phyloP scores from a whole-genome alignment of 768 basidiomycete species.

The Leucogyrophana mollusca region DNA sequence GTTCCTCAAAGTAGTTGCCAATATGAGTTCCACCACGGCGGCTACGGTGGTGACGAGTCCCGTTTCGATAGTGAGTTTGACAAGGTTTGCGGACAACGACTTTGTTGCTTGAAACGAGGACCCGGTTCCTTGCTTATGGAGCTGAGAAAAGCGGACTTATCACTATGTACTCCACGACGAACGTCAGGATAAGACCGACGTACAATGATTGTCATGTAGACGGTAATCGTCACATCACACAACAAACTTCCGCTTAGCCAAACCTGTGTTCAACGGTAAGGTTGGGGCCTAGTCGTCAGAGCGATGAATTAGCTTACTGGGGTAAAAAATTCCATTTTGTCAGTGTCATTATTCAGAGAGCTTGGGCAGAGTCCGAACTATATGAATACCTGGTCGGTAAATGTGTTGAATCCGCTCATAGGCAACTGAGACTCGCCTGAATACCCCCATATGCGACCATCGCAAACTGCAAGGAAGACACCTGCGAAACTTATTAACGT shows the following conservation, averaged over 20 bases:
- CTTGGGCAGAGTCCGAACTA: no score
- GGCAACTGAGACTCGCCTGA: not conserved
- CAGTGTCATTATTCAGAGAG: no score
- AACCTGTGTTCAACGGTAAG: constrained; percentile 8
- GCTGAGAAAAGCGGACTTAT: not conserved
- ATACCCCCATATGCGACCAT: constrained; percentile 13
- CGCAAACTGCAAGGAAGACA: constrained; percentile 20
- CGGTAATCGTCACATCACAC: constrained; percentile 18
- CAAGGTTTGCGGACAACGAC: not conserved
- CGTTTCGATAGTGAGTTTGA: not conserved
- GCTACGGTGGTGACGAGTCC: not conserved
- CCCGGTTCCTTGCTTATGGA: not conserved
- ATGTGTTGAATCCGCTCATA: no score
- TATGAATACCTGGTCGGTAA: no score
- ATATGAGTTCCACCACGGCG: not conserved
- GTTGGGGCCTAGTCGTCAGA: no score
- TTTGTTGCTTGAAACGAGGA: not conserved
- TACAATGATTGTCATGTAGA: constrained; percentile 17
- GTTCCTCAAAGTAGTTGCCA: not conserved
- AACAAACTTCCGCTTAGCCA: constrained; percentile 20
- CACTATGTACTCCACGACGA: no score
- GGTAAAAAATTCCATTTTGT: constrained; percentile 8
- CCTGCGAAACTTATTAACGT: constrained; percentile 4
- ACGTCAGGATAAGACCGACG: no score
- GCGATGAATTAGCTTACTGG: no score